A percentile compares a stretch with the other conserved stretches of the same genome.
Evolutionary conservation across 257 asterid species (phyloP).

Genomic region (Prunella vulgaris): DNA sequence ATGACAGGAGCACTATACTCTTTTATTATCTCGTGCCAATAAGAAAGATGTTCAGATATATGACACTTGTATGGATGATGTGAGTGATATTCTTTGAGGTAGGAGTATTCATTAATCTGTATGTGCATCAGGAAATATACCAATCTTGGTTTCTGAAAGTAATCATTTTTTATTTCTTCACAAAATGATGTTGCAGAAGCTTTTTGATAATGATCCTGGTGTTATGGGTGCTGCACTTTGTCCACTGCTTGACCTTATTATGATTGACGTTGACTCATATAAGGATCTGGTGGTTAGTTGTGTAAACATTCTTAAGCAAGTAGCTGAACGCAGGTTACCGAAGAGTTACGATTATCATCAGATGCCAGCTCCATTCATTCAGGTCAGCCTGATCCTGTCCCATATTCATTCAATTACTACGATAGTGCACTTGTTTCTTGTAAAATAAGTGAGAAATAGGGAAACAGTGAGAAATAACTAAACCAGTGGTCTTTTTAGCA

Average conservation of each 20-base stretch:
- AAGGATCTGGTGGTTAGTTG: conserved; percentile 73
- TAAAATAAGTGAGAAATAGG: background rate
- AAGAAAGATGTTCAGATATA: background rate
- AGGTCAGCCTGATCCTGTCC: conserved; percentile 32
- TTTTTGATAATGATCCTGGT: conserved; percentile 83
- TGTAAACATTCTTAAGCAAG: conserved; percentile 84
- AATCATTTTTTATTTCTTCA: conserved; percentile 5
- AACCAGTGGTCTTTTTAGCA: background rate
- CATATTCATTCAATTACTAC: background rate
- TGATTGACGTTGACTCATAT: conserved; percentile 55
- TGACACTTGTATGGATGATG: background rate
- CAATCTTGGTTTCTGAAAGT: conserved; percentile 1
- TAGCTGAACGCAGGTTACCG: conserved; percentile 74
- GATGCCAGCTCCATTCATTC: conserved; percentile 89
- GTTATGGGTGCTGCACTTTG: conserved; percentile 87
- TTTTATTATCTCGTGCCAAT: background rate
- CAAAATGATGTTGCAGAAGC: conserved; percentile 44
- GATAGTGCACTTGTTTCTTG: background rate
- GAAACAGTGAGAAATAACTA: background rate
- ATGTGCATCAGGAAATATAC: conserved; percentile 6
- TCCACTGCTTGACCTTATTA: conserved; percentile 73
- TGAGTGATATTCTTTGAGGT: background rate
- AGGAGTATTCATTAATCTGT: background rate
- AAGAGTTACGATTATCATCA: conserved; percentile 85
- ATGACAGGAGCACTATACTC: background rate